These are phyloP conservation scores for Simplicillium aogashimaense DNA, from an alignment of 2,329 filamentous ascomycete species.

Conservation along the genomic window DNA sequence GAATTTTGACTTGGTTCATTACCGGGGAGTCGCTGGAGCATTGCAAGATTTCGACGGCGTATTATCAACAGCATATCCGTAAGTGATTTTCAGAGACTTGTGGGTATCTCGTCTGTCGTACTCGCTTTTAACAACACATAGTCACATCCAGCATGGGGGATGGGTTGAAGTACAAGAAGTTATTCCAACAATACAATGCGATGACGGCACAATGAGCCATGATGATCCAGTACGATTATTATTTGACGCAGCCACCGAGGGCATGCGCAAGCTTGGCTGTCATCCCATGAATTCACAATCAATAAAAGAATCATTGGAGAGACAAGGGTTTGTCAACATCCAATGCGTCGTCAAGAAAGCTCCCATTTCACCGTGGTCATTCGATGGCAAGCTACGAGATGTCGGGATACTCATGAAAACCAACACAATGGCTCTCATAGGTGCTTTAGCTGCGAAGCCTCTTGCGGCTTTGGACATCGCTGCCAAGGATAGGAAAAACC, in stretches of 20 bases:
- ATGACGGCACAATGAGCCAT: slow-evolving; percentile 31
- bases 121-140: slow-evolving; percentile 10
- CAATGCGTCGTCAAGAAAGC: slow-evolving; percentile 30
- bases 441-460: slow-evolving; percentile 30
- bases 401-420: slow-evolving; percentile 34
- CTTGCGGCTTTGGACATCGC: slow-evolving; percentile 26
- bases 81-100: slow-evolving; percentile 9
- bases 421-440: slow-evolving; percentile 29
- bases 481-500: slow-evolving; percentile 20
- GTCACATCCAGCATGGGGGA: slow-evolving; percentile 34
- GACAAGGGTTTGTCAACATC: slow-evolving; percentile 34
- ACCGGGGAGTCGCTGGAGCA: slow-evolving; percentile 35
- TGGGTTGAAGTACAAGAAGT: slow-evolving; percentile 43
- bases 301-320: slow-evolving; percentile 24
- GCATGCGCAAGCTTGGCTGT: slow-evolving; percentile 25
- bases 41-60: slow-evolving; percentile 41
- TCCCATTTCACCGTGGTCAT: slow-evolving; percentile 35
- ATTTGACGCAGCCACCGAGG: slow-evolving; percentile 19
- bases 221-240: slow-evolving; percentile 27
- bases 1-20: slow-evolving; percentile 47
- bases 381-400: slow-evolving; percentile 26
- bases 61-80: slow-evolving; percentile 27
- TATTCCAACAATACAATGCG: slow-evolving; percentile 27
- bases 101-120: background rate
- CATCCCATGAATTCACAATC: slow-evolving; percentile 23